Base-by-base conservation (phyloP, 177 flowering plant genomes). In the Vitis hybrid region DNA sequence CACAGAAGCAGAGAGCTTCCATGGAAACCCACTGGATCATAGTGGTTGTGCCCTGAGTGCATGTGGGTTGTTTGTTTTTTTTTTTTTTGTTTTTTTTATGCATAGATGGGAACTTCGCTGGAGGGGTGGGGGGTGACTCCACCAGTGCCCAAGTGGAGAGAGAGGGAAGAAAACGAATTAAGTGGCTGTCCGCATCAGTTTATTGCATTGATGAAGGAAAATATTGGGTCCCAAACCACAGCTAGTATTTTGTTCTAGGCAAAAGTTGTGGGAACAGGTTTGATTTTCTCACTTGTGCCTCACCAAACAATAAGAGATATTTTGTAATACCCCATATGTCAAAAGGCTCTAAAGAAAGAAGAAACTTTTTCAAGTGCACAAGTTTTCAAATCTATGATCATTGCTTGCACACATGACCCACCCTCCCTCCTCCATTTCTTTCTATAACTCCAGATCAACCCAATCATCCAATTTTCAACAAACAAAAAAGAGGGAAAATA, bases 231-330 rank as follows among this genome's bases (percentile, higher is more conserved):
- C 79, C 70, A 60, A 65, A 58, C 65, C 58, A 64, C 67, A 67
- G 52, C 70, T 56, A 68, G 17, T 60, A 55, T 21, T 24, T 32
- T 67, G 52, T 54, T 60, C 13, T 51, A 24, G 21, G 24, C 60
- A 46, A 74, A 76, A 74, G 80, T 64, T 65, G 76, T 69, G 80
- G 77, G 72, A 77, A 62, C 40, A 73, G 32, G 70, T 48, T 51
- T 62, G 64, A 27, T 63, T 65, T 77, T 66, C 58, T 52, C 11
- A n/a, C 5, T 57, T 57, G 60, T 51, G 60, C 66, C 72, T 65
- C 71, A 68, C 67, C 74, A 79, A 69, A 73, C 65, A 69, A 64
- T 61, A 12, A 14, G 12, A 9, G 30, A 18, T 21, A 6, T 52
- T 2, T 61, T 62, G 7, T 68, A 11, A 63, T 27, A 32, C 11